Conservation (phyloP, 331 rosid species). For the Dryas integrifolia region DNA sequence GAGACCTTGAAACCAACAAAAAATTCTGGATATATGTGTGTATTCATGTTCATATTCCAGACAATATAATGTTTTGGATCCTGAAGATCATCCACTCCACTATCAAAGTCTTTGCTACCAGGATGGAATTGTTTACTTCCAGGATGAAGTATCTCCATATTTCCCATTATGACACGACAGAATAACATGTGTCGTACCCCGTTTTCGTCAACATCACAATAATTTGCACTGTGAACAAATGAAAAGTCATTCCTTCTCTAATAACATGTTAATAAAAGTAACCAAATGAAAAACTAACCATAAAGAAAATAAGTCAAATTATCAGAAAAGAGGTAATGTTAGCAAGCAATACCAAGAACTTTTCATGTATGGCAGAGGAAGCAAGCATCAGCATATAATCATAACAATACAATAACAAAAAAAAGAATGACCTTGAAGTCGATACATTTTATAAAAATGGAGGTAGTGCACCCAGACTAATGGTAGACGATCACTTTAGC, state of each 20-base stretch:
- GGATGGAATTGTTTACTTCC: slow-evolving; percentile 61
- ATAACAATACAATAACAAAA: background rate
- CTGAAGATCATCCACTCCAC: slow-evolving; percentile 75
- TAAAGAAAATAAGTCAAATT: background rate
- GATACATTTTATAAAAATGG: background rate
- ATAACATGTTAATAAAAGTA: slow-evolving; percentile 4
- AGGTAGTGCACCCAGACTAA: background rate
- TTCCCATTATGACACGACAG: slow-evolving; percentile 83
- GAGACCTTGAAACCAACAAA: slow-evolving; percentile 70
- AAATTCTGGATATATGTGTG: slow-evolving; percentile 80
- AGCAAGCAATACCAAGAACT: background rate
- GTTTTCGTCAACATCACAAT: slow-evolving; percentile 82
- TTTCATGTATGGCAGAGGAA: background rate
- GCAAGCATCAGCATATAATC: background rate
- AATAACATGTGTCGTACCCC: slow-evolving; percentile 57
- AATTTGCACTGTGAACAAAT: slow-evolving; percentile 51
- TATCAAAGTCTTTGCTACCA: slow-evolving; percentile 68
- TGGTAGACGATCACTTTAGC: background rate
- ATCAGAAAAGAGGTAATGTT: background rate
- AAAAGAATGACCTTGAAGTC: background rate
- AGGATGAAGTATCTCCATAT: slow-evolving; percentile 57
- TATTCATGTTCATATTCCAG: slow-evolving; percentile 78
- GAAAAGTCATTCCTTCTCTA: slow-evolving; percentile 29
- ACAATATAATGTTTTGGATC: slow-evolving; percentile 53
- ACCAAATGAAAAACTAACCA: slow-evolving; percentile 5